Evolutionary conservation across 331 rosid genomes (phyloP), one percentile per base, ranked within the genome.

Genomic region (Dryas integrifolia): DNA sequence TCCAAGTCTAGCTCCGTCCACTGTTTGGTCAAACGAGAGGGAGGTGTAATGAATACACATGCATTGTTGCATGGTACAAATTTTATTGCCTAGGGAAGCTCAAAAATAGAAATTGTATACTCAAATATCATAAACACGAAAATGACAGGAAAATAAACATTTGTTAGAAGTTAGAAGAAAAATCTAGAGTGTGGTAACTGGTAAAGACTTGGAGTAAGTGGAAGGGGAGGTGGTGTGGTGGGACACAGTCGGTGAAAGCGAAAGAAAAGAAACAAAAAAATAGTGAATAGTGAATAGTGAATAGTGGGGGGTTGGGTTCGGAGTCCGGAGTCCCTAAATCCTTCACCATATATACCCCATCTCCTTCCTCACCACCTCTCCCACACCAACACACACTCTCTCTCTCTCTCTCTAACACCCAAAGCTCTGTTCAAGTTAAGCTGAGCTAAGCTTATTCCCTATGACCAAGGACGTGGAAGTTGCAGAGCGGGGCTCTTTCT

Each of bases 381-480:
- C 55, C 18, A 43, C 30, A 62, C 59, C 10, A 69, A 15, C 57
- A 21, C 1, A 6, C 15, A 47, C 48, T 60, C 65, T 70, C 70
- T 9, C 59, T 18, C 69, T 51, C 18, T 72, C 58, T 30, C 49
- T 59, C 41, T 2, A 58, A 30, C 61, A 6, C 30, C 58, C 15
- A 52, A 0, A 21, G 5, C 53, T 18, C 7, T 35, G 1, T 24
- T 30, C 18, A 15, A 3, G 47, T 46, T 50, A 4, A 47, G 21
- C 30, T 7, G 3, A 50, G 35, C 26, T 15, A 0, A 50, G 55
- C 18, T 26, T 58, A 24, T 30, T 30, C 35, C 3, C 35, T 1
- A 84, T 84, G 88, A 67, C 82, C 0, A 68, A 75, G 65, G 75
- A 74, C 58, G 8, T 61, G 45, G 86, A 65, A 11, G 80, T 67